These are phyloP conservation scores for Backusella australiensis DNA, from an alignment of 192 early-diverging fungal genomes.

Conservation along the genomic window DNA sequence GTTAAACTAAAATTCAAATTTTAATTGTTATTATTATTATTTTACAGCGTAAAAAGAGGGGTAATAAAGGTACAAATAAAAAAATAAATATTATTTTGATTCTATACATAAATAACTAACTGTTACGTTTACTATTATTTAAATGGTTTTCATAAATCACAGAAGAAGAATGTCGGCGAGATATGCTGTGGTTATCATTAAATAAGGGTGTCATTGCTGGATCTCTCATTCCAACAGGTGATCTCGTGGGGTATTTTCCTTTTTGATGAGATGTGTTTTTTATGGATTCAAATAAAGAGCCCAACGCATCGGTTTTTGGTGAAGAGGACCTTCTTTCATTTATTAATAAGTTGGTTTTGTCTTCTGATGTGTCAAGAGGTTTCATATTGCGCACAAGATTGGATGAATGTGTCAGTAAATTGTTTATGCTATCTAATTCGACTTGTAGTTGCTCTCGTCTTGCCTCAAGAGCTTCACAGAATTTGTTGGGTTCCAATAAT, in stretches of 20 bases:
- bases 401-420: conserved; percentile 9
- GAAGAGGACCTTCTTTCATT: background rate
- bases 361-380: background rate
- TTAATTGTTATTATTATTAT: background rate
- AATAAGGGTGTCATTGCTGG: background rate
- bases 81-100: background rate
- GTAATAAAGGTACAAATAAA: background rate
- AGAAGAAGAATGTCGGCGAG: background rate
- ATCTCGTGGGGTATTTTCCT: background rate
- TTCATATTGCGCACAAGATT: background rate
- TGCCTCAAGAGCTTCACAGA: background rate
- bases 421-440: conserved; percentile 13
- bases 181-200: background rate
- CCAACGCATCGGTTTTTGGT: background rate
- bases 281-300: background rate
- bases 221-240: background rate
- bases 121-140: background rate
- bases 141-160: background rate
- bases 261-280: background rate
- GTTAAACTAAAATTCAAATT: background rate
- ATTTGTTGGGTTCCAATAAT: conserved; percentile 4
- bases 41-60: background rate
- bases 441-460: conserved; percentile 8
- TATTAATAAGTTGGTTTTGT: background rate
- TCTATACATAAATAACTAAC: background rate